Conservation (phyloP, 179 eudicot genomes). For the Vitellaria paradoxa region DNA sequence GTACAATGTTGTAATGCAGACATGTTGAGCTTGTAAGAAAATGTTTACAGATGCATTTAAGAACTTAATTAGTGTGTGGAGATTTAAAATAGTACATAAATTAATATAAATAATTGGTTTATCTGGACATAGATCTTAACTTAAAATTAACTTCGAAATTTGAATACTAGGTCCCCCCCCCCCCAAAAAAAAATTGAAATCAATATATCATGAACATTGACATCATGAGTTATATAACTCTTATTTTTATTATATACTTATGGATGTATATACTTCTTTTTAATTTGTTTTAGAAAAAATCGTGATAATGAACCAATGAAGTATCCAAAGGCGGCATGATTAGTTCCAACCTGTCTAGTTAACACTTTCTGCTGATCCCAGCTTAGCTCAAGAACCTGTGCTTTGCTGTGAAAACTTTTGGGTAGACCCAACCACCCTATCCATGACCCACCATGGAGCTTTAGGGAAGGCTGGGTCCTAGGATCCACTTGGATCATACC, state of each 20-base stretch:
- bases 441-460: background rate
- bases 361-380: background rate
- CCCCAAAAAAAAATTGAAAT: background rate
- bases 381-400: background rate
- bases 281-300: too few relatives aligned
- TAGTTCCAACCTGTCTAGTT: background rate
- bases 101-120: too few relatives aligned
- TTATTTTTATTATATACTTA: background rate
- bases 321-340: background rate
- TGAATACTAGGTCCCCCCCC: background rate
- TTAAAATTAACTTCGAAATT: background rate
- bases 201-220: background rate
- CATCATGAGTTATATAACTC: background rate
- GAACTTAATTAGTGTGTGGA: background rate
- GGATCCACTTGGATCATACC: background rate
- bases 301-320: too few relatives aligned
- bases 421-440: background rate
- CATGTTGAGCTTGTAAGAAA: background rate
- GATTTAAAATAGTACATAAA: background rate
- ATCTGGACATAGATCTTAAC: background rate
- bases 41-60: background rate
- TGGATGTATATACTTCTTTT: background rate
- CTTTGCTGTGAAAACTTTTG: background rate
- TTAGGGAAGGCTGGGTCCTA: background rate
- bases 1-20: background rate